Percentiles rank a stretch among this genome's conserved stretches.
Conservation (phyloP, 2,329 filamentous ascomycete genomes). For the Neonectria coccinea region DNA sequence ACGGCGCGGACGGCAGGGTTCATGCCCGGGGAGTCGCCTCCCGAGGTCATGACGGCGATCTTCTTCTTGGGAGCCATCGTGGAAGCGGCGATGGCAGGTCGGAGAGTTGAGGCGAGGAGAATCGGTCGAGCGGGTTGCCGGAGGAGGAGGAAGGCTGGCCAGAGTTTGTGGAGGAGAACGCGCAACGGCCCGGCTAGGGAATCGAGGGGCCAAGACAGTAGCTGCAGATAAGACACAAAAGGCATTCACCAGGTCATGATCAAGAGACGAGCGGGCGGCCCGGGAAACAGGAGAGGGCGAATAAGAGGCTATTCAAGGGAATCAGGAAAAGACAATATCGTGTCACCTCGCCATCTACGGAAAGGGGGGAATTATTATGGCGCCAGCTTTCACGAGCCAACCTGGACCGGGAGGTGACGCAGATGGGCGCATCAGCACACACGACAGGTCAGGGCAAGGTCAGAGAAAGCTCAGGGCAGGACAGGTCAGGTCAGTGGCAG, state of each 20-base stretch:
- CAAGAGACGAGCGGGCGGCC: slow-evolving; percentile 13
- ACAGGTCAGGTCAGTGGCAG: slow-evolving; percentile 15
- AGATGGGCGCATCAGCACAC: slow-evolving; percentile 28
- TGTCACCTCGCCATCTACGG: slow-evolving; percentile 38
- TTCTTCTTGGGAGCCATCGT: slow-evolving; percentile 68
- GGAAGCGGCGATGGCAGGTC: slow-evolving; percentile 31
- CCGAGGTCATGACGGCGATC: slow-evolving; percentile 94
- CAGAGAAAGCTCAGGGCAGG: slow-evolving; percentile 19
- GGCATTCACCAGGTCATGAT: slow-evolving; percentile 43
- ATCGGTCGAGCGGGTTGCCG: slow-evolving; percentile 31
- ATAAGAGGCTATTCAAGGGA: slow-evolving; percentile 9
- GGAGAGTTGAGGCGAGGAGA: slow-evolving; percentile 25
- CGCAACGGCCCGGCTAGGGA: slow-evolving; percentile 45
- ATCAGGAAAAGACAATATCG: slow-evolving; percentile 36
- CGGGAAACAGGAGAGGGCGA: slow-evolving; percentile 18
- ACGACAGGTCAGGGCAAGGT: slow-evolving; percentile 19
- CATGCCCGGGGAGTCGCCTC: slow-evolving; percentile 95
- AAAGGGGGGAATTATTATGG: slow-evolving; percentile 46
- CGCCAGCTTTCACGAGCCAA: slow-evolving; percentile 43
- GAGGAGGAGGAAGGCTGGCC: slow-evolving; percentile 41
- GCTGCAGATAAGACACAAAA: slow-evolving; percentile 41
- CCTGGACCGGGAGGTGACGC: slow-evolving; percentile 42
- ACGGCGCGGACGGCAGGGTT: slow-evolving; percentile 91
- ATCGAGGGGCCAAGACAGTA: slow-evolving; percentile 48
- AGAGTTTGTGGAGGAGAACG: slow-evolving; percentile 45